A percentile compares a stretch with the other conserved stretches of the same genome.
These are phyloP conservation scores for Intubia oerlemansii DNA, from an alignment of 2,329 filamentous ascomycete species.

Conservation along the genomic window DNA sequence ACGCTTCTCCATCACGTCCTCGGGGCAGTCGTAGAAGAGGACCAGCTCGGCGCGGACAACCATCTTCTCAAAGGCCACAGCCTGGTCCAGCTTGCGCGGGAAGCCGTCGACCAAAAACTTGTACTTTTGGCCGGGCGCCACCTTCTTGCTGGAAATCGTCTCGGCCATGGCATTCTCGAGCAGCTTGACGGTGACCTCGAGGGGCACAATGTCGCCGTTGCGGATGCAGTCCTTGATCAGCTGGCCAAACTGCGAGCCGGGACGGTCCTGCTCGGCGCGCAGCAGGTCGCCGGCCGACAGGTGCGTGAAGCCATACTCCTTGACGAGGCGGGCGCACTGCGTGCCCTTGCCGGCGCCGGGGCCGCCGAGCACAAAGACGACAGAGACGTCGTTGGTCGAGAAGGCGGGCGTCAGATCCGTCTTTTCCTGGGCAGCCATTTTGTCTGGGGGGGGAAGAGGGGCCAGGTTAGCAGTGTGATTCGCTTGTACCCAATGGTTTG, in stretches of 20 bases:
- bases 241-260: slow-evolving; percentile 71
- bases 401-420: slow-evolving; percentile 46
- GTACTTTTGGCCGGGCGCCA: slow-evolving; percentile 15
- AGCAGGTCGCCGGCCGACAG: slow-evolving; percentile 85
- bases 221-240: slow-evolving; percentile 88
- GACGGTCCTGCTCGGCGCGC: slow-evolving; percentile 77
- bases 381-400: slow-evolving; percentile 57
- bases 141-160: slow-evolving; percentile 21
- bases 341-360: slow-evolving; percentile 94
- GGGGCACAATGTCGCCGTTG: slow-evolving; percentile 90
- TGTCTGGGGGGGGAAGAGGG: background rate
- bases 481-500: too few relatives aligned
- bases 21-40: slow-evolving; percentile 85
- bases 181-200: slow-evolving; percentile 88
- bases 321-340: slow-evolving; percentile 74
- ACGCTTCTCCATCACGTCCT: slow-evolving; percentile 67
- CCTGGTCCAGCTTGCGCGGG: slow-evolving; percentile 94
- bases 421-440: slow-evolving; percentile 4
- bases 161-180: slow-evolving; percentile 83
- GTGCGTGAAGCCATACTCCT: slow-evolving; percentile 78
- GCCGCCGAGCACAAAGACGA: slow-evolving; percentile 89
- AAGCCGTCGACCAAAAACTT: slow-evolving; percentile 71
- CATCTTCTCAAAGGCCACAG: slow-evolving; percentile 72
- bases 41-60: slow-evolving; percentile 73
- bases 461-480: background rate